A percentile compares a stretch with the other conserved stretches of the same genome.
Conservation (phyloP, 2,329 filamentous ascomycete genomes). For the Neofusicoccum laricinum region DNA sequence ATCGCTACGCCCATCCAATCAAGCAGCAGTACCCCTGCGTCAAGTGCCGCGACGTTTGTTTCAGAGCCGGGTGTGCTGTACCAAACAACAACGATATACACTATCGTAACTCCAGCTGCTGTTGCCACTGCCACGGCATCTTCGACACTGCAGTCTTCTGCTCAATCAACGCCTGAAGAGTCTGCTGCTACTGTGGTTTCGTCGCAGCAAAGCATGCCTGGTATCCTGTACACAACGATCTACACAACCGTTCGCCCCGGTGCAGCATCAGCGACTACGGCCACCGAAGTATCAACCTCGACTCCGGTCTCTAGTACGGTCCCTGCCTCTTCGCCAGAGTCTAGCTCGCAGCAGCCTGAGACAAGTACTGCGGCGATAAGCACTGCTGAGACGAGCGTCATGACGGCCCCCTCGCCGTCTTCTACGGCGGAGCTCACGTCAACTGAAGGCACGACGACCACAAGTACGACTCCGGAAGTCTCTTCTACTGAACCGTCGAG, state of each 20-base stretch:
- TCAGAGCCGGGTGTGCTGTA: not conserved
- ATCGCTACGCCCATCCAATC: not conserved
- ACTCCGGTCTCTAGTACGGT: not conserved
- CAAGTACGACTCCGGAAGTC: not conserved
- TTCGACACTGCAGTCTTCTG: not conserved
- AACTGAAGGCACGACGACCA: not conserved
- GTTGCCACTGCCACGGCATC: not conserved
- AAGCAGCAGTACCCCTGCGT: not conserved
- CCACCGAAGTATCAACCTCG: not conserved
- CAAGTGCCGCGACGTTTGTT: not conserved
- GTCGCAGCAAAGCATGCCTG: conserved; percentile 21
- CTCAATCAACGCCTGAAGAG: not conserved
- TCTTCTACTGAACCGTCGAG: not conserved
- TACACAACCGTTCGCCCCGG: conserved; percentile 26
- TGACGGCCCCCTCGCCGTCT: not conserved
- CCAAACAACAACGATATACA: conserved; percentile 10
- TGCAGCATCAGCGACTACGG: not conserved
- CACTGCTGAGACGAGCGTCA: not conserved
- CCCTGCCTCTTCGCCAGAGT: not conserved
- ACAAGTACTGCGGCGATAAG: not conserved
- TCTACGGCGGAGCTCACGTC: not conserved
- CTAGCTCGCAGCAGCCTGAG: not conserved
- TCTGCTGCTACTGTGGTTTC: conserved; percentile 3
- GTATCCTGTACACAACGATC: conserved; percentile 30
- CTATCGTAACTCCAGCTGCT: not conserved